Percentiles rank a stretch among this genome's conserved stretches.
Conservation (phyloP, 345 rosid genomes). For the Erodium maritimum region DNA sequence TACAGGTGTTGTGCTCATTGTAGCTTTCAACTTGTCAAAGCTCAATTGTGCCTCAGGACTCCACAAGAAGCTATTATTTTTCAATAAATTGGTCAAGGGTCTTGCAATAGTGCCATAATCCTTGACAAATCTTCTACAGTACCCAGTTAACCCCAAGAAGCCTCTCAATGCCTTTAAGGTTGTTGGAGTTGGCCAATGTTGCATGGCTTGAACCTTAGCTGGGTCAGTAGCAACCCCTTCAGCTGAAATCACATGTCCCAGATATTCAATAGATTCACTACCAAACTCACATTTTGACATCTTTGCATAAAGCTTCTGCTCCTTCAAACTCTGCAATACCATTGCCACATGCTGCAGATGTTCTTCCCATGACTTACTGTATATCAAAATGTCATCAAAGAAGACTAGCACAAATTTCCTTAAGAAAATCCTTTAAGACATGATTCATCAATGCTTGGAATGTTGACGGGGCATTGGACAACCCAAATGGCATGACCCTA, state of each 20-base stretch:
- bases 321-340: neutral
- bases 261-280: neutral
- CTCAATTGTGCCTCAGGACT: neutral
- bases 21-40: neutral
- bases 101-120: neutral
- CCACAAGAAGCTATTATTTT: neutral
- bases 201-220: neutral
- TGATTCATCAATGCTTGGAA: neutral
- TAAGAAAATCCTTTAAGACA: no score
- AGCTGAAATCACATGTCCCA: neutral
- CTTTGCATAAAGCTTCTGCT: neutral
- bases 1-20: neutral
- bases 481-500: no score
- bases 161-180: neutral
- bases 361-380: neutral
- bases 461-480: no score
- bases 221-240: conserved; percentile 1
- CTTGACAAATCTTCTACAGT: neutral
- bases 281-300: neutral
- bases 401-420: neutral
- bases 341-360: neutral
- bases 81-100: neutral
- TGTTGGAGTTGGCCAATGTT: neutral
- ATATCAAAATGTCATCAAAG: neutral
- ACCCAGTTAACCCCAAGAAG: neutral